phyloP scores from a whole-genome alignment of 1,284 basidiomycete species.

The Wolfiporia cocos region DNA sequence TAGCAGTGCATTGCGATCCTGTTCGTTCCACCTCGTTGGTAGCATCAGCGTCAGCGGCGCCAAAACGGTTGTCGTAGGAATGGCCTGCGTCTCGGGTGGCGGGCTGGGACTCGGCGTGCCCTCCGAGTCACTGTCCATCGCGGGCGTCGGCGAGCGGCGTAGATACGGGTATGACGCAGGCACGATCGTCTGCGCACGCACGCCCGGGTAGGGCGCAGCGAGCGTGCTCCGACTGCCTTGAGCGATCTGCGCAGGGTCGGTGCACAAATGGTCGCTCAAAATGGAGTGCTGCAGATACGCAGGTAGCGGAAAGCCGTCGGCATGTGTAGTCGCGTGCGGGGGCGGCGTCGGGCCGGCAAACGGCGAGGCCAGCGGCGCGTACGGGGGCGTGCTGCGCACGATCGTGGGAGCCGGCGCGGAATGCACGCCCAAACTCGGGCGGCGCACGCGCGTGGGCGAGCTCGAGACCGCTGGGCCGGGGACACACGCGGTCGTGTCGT shows the following conservation, averaged over 20 bases:
- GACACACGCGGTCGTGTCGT: conserved; percentile 15
- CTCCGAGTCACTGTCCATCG: conserved; percentile 58
- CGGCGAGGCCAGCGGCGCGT: neutral
- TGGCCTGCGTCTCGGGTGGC: conserved; percentile 23
- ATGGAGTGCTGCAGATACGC: conserved; percentile 71
- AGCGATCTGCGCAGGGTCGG: conserved; percentile 42
- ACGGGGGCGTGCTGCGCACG: neutral
- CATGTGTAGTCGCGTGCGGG: conserved; percentile 10
- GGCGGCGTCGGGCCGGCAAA: conserved; percentile 6
- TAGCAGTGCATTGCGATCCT: conserved; percentile 52
- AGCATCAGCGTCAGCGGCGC: conserved; percentile 45
- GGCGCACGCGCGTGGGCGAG: conserved; percentile 37
- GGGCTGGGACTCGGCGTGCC: conserved; percentile 43
- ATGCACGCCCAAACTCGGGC: conserved; percentile 19
- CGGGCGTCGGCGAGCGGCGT: conserved; percentile 26
- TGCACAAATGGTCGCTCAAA: conserved; percentile 60
- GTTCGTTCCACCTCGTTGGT: conserved; percentile 77
- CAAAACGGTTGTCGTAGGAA: conserved; percentile 15
- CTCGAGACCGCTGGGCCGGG: conserved; percentile 26
- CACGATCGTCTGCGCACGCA: conserved; percentile 12
- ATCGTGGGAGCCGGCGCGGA: conserved; percentile 1
- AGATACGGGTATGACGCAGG: conserved; percentile 23
- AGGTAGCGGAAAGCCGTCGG: conserved; percentile 51
- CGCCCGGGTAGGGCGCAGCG: conserved; percentile 6
- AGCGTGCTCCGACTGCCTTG: conserved; percentile 29